Evolutionary conservation across 2,329 filamentous ascomycete species (phyloP), one percentile per base, ranked within the genome.

Genomic region (Fusarium neocosmosporiellum): DNA sequence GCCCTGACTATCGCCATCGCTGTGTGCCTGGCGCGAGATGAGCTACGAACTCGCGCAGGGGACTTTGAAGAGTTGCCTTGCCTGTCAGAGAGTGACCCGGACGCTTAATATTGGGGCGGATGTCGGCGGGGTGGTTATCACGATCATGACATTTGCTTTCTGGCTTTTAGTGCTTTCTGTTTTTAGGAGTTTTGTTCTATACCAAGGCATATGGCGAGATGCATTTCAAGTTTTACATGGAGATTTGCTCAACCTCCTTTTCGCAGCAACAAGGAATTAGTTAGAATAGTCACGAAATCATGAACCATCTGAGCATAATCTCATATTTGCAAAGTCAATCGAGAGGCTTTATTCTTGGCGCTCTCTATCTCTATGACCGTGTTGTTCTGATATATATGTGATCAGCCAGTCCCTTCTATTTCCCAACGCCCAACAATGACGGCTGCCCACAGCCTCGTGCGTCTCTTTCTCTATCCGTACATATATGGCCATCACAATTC

Each of bases 1-100:
- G 84, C 83, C 2, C 71, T 86, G 39, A 85, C 84, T 5, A 62
- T 84, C 11, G 84, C 83, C 10, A 78, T 84, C 24, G 80, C 80
- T 13, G 79, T 81, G 3, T 85, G 84, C 61, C 70, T 82, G 61
- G 84, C 84, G 5, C 79, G 84, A 16, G 83, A 85, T 55, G 81
- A 84, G 61, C 75, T 85, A 62, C 81, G 80, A 53, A 64, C 72
- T 8, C 76, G 82, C 48, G 57, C 72, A 22, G 75, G 75, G 2
- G 81, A 84, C 67, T 85, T 85, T 75, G 78, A 83, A 57, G 70
- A 78, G 37, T 53, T 77, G 46, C 70, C 75, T 6, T 65, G 67
- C 3, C 62, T 75, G 29, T 72, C 78, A n/a, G 81, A 83, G 18
- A 83, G 82, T 58, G 83, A 84, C 59, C 81, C 81, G 1, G 83